Evolutionary conservation across 2,329 filamentous ascomycete species (phyloP).

Genomic region (Aureobasidium uvarum): DNA sequence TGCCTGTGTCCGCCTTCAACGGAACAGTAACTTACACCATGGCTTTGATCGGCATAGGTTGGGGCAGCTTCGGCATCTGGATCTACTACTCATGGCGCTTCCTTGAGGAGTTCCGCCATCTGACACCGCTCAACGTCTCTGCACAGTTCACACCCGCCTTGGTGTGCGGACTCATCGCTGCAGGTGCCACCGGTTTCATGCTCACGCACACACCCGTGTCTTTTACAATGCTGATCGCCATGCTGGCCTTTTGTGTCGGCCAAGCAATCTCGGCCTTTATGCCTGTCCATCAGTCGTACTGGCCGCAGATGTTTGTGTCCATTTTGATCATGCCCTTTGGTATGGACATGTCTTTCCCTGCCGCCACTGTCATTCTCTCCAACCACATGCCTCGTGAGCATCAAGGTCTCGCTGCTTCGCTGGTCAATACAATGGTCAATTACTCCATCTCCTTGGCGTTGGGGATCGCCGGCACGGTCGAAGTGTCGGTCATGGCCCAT

Average conservation of each 20-base stretch:
- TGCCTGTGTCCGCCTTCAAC: slow-evolving; percentile 36
- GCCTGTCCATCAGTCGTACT: slow-evolving; percentile 40
- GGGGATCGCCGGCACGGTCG: slow-evolving; percentile 32
- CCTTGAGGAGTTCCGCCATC: slow-evolving; percentile 37
- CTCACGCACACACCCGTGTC: slow-evolving; percentile 41
- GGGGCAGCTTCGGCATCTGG: slow-evolving; percentile 63
- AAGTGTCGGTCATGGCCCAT: slow-evolving; percentile 27
- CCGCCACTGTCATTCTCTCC: slow-evolving; percentile 35
- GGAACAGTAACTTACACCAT: slow-evolving; percentile 37
- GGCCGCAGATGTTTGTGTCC: slow-evolving; percentile 40
- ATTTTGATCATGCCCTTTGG: slow-evolving; percentile 40
- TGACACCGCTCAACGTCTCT: slow-evolving; percentile 37
- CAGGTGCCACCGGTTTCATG: slow-evolving; percentile 41
- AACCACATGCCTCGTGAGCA: slow-evolving; percentile 35
- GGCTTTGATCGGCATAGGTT: slow-evolving; percentile 64
- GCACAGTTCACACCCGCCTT: slow-evolving; percentile 39
- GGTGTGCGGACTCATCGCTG: slow-evolving; percentile 40
- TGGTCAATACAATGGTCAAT: slow-evolving; percentile 34
- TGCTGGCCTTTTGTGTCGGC: slow-evolving; percentile 40
- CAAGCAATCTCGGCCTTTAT: slow-evolving; percentile 36
- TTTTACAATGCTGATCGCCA: slow-evolving; percentile 42
- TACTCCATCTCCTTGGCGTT: slow-evolving; percentile 34
- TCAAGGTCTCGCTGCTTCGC: slow-evolving; percentile 35
- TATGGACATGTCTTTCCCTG: slow-evolving; percentile 39
- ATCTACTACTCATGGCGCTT: slow-evolving; percentile 42